A percentile compares a stretch with the other conserved stretches of the same genome.
phyloP scores from a whole-genome alignment of 208 protist species.

The Trypanosoma lewisi region DNA sequence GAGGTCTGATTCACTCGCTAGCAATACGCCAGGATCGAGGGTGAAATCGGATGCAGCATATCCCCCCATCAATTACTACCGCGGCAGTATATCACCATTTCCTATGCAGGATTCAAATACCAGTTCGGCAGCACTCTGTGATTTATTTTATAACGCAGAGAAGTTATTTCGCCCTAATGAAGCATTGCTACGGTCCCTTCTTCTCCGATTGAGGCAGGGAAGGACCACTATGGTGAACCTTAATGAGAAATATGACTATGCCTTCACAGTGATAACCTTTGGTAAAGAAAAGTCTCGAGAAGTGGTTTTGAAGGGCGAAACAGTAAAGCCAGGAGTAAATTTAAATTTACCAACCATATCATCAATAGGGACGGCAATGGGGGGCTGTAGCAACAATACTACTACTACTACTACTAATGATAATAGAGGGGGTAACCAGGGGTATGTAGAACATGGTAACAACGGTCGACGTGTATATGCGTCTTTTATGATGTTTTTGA shows the following conservation, averaged over 20 bases:
- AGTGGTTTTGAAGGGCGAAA: constrained; percentile 7
- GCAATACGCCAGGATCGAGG: not conserved
- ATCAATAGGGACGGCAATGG: not conserved
- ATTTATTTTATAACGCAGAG: not conserved
- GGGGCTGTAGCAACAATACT: not conserved
- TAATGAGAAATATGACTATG: constrained; percentile 25
- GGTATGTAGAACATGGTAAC: not conserved
- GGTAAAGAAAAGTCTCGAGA: not conserved
- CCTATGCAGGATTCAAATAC: not conserved
- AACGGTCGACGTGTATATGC: not conserved
- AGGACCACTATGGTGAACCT: constrained; percentile 3
- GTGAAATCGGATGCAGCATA: not conserved
- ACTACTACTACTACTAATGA: too few relatives aligned
- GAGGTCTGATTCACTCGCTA: not conserved
- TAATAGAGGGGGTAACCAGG: too few relatives aligned
- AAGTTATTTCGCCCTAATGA: constrained; percentile 9
- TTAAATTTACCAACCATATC: not conserved
- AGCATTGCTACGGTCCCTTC: constrained; percentile 6
- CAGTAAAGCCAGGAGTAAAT: not conserved
- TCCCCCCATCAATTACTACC: constrained; percentile 12
- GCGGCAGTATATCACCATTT: constrained; percentile 4
- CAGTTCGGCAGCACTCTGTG: not conserved
- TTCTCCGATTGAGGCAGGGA: constrained; percentile 6
- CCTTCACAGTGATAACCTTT: constrained; percentile 21
- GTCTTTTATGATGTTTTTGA: constrained; percentile 58